Evolutionary conservation across 2,329 filamentous ascomycete genomes (phyloP).

Genomic region (Sporothrix schenckii): DNA sequence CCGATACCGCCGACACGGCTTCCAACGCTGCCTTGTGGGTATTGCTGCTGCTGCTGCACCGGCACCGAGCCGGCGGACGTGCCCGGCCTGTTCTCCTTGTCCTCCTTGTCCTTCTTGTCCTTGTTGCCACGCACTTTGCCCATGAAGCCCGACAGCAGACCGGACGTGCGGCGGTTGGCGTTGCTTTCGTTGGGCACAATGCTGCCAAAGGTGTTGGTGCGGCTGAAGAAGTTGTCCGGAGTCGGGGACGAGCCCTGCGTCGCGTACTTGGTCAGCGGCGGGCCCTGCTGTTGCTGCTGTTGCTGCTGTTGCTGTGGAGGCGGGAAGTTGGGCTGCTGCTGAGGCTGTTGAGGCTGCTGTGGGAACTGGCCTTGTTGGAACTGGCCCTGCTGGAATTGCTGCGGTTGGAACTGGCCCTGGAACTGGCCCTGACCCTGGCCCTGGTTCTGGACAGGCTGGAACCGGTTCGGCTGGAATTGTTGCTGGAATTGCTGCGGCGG

Average conservation of each 20-base stretch:
- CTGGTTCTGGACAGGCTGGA: background rate
- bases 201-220: constrained; percentile 32
- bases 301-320: constrained; percentile 27
- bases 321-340: constrained; percentile 22
- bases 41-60: constrained; percentile 1
- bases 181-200: constrained; percentile 21
- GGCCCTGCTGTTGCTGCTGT: constrained; percentile 23
- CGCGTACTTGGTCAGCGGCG: constrained; percentile 13
- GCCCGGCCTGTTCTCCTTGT: constrained; percentile 1
- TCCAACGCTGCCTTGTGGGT: constrained; percentile 10
- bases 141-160: constrained; percentile 32
- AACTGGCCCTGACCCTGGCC: constrained; percentile 16
- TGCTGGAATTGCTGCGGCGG: constrained; percentile 3
- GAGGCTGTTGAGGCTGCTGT: constrained; percentile 5
- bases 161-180: constrained; percentile 19
- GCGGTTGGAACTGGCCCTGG: constrained; percentile 7
- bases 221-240: constrained; percentile 12
- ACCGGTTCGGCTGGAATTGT: constrained; percentile 9
- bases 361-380: background rate
- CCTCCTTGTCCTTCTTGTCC: background rate
- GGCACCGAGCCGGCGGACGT: background rate
- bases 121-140: constrained; percentile 32
- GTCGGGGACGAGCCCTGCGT: background rate
- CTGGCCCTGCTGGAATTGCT: constrained; percentile 27
- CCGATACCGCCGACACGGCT: background rate